Percentiles rank a stretch among this genome's conserved stretches.
phyloP scores from a whole-genome alignment of 768 basidiomycete species.

The Ephemerocybe angulata region DNA sequence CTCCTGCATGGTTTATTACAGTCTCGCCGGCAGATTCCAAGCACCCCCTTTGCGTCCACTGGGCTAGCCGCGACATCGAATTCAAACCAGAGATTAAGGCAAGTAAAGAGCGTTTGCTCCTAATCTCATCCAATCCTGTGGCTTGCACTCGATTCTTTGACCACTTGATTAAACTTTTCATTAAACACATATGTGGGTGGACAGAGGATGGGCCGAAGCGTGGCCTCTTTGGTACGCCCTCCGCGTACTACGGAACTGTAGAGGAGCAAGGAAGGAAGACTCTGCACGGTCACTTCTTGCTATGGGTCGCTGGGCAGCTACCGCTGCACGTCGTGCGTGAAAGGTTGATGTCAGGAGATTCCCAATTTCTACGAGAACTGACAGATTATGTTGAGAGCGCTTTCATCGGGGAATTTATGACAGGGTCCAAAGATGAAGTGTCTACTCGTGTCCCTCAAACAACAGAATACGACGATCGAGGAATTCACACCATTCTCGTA shows the following conservation, averaged over 20 bases:
- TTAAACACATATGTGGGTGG: neutral
- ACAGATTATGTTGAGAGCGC: no score
- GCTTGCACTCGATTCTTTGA: neutral
- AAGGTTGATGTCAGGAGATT: neutral
- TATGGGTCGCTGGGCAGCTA: neutral
- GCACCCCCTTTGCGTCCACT: conserved; percentile 31
- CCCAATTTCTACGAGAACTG: neutral
- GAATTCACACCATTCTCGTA: neutral
- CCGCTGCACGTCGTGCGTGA: neutral
- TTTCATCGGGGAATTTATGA: neutral
- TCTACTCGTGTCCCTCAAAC: neutral
- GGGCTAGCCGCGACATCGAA: conserved; percentile 16
- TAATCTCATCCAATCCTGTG: conserved; percentile 23
- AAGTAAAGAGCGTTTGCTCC: conserved; percentile 8
- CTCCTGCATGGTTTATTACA: conserved; percentile 4
- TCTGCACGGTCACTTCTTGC: neutral
- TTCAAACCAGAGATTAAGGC: conserved; percentile 11
- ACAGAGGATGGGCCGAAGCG: neutral
- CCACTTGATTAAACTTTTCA: neutral
- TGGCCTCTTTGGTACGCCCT: conserved; percentile 14
- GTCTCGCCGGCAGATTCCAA: conserved; percentile 22
- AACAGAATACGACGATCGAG: neutral
- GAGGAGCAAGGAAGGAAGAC: conserved; percentile 7
- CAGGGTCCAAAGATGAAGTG: conserved; percentile 2
- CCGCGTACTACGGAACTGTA: conserved; percentile 9